A percentile compares a stretch with the other conserved stretches of the same genome.
phyloP scores from a whole-genome alignment of 176 grass and related monocot genomes.

The Thalia dealbata region DNA sequence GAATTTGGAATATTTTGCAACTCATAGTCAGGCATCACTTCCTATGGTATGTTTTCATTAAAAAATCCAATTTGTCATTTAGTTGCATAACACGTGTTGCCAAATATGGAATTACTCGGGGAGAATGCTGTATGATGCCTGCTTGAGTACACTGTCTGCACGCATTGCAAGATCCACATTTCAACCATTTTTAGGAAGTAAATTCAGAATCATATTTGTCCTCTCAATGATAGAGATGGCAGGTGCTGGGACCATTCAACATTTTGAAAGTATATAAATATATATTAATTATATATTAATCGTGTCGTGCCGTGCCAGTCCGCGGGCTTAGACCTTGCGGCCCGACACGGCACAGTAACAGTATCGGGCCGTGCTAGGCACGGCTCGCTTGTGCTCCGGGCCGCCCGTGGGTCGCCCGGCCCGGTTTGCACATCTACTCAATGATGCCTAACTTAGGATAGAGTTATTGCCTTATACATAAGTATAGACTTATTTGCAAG shows the following conservation, averaged over 20 bases:
- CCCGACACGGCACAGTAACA: too few species aligned
- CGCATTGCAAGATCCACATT: constrained; percentile 28
- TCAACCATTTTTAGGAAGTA: too few species aligned
- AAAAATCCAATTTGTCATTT: neutral
- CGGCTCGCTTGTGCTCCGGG: too few species aligned
- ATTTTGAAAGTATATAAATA: too few species aligned
- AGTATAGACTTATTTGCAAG: neutral
- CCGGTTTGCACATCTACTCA: too few species aligned
- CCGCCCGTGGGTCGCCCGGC: too few species aligned
- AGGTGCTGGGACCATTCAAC: too few species aligned
- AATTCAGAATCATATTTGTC: neutral
- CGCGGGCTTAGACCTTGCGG: too few species aligned
- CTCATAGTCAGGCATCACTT: constrained; percentile 59
- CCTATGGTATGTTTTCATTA: constrained; percentile 7
- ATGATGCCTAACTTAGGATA: neutral
- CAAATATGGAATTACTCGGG: constrained; percentile 52
- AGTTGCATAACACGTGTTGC: neutral
- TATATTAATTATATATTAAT: too few species aligned
- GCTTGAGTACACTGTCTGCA: constrained; percentile 54
- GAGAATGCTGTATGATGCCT: constrained; percentile 67
- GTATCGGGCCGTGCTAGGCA: too few species aligned
- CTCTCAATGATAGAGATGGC: too few species aligned
- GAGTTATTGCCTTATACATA: neutral
- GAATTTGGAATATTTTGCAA: constrained; percentile 74
- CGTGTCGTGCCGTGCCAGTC: too few species aligned